phyloP scores from a whole-genome alignment of 768 basidiomycete species.

The Rossbeevera mucosa region DNA sequence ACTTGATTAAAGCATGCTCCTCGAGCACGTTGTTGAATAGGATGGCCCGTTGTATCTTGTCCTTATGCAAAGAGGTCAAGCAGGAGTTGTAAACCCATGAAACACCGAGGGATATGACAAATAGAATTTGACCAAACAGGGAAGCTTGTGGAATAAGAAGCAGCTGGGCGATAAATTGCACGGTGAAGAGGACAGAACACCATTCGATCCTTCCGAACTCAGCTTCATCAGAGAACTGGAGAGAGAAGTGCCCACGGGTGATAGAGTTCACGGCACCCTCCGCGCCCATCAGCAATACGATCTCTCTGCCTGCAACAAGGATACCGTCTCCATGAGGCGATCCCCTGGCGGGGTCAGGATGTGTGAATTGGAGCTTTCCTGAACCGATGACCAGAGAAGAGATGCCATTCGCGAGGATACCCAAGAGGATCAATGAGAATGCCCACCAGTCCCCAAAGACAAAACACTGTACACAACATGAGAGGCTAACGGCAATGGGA shows the following conservation, averaged over 20 bases:
- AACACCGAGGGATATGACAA: slow-evolving; percentile 29
- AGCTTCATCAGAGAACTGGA: slow-evolving; percentile 19
- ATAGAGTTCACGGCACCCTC: slow-evolving; percentile 29
- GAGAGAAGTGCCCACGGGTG: slow-evolving; percentile 29
- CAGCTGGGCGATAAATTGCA: slow-evolving; percentile 34
- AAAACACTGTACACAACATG: slow-evolving; percentile 25
- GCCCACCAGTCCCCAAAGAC: slow-evolving; percentile 31
- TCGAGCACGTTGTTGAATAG: slow-evolving; percentile 22
- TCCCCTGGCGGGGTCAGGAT: slow-evolving; percentile 21
- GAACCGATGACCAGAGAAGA: slow-evolving; percentile 33
- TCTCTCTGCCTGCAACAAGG: slow-evolving; percentile 17
- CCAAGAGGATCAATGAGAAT: slow-evolving; percentile 33
- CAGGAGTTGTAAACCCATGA: slow-evolving; percentile 36
- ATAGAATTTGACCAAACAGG: slow-evolving; percentile 35
- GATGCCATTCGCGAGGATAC: slow-evolving; percentile 29
- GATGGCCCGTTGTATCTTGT: slow-evolving; percentile 24
- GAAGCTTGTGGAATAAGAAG: slow-evolving; percentile 32
- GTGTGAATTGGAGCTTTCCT: slow-evolving; percentile 24
- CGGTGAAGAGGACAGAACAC: slow-evolving; percentile 29
- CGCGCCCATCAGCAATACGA: slow-evolving; percentile 25
- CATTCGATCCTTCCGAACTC: slow-evolving; percentile 26
- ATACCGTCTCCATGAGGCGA: slow-evolving; percentile 29
- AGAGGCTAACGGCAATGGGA: slow-evolving; percentile 28
- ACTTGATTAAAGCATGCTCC: slow-evolving; percentile 22
- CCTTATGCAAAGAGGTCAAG: slow-evolving; percentile 36